phyloP scores from a whole-genome alignment of 352 stramenopile genomes.

The Sclerospora graminicola region DNA sequence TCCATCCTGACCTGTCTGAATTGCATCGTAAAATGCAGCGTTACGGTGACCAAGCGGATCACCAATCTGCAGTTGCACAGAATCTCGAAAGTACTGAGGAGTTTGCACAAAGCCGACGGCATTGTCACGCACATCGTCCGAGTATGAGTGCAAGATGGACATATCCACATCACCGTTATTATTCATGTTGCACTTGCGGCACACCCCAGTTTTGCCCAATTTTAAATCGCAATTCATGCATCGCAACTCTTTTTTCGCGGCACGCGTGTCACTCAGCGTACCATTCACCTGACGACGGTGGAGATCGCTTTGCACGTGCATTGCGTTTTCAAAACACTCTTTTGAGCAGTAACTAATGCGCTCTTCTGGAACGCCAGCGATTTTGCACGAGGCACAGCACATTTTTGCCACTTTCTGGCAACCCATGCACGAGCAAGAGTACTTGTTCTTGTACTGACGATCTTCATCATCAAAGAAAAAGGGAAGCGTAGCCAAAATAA shows the following conservation, averaged over 20 bases:
- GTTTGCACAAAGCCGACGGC: conserved; percentile 75
- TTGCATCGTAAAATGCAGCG: conserved; percentile 76
- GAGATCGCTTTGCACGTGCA: conserved; percentile 66
- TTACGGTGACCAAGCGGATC: conserved; percentile 77
- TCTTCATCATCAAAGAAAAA: conserved; percentile 86
- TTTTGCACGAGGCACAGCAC: conserved; percentile 80
- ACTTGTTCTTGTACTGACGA: conserved; percentile 69
- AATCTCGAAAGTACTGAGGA: conserved; percentile 80
- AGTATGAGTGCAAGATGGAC: conserved; percentile 63
- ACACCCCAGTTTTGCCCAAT: conserved; percentile 61
- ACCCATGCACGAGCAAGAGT: conserved; percentile 56
- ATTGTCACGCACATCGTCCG: conserved; percentile 72
- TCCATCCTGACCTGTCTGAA: conserved; percentile 74
- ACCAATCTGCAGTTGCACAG: conserved; percentile 71
- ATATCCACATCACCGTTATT: conserved; percentile 40
- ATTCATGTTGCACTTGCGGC: conserved; percentile 67
- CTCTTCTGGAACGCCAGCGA: conserved; percentile 70
- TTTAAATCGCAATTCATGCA: conserved; percentile 70
- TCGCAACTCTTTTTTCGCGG: conserved; percentile 61
- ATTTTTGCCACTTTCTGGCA: conserved; percentile 79
- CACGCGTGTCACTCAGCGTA: conserved; percentile 58
- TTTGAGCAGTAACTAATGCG: conserved; percentile 84
- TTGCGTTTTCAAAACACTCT: conserved; percentile 78
- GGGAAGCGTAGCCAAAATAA: conserved; percentile 62
- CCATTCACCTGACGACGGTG: conserved; percentile 79